Conservation (phyloP, 495 filamentous ascomycete species). For the Annulohypoxylon maeteangense region DNA sequence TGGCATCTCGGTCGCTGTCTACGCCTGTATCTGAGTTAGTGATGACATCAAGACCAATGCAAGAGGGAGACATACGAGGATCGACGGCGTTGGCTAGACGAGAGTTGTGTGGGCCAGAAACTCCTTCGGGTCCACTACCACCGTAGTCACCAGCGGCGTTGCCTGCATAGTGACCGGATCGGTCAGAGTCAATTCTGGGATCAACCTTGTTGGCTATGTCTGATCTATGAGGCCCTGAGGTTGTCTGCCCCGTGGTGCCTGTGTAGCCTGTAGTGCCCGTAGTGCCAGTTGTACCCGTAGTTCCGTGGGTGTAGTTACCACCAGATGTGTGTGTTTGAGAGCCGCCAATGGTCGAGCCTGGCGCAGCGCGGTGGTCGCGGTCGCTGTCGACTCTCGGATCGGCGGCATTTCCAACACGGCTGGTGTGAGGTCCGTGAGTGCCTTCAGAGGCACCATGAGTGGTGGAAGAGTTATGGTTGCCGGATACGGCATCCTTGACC, state of each 20-base stretch:
- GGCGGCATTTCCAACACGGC: conserved; percentile 57
- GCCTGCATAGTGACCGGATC: conserved; percentile 48
- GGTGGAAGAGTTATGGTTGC: conserved; percentile 51
- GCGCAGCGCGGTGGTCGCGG: conserved; percentile 45
- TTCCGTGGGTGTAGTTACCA: conserved; percentile 41
- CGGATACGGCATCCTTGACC: conserved; percentile 73
- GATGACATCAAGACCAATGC: background rate
- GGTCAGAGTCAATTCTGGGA: conserved; percentile 61
- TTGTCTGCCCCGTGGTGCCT: conserved; percentile 43
- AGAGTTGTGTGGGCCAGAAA: conserved; percentile 42
- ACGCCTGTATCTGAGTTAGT: conserved; percentile 45
- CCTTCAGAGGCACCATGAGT: conserved; percentile 50
- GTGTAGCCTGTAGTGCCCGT: background rate
- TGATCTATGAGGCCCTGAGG: conserved; percentile 62
- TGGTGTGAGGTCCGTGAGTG: conserved; percentile 56
- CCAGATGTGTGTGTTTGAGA: conserved; percentile 41
- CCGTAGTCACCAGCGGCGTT: conserved; percentile 43
- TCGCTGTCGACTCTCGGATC: conserved; percentile 64
- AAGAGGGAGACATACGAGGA: conserved; percentile 48
- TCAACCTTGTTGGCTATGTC: conserved; percentile 66
- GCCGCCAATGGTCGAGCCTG: conserved; percentile 45
- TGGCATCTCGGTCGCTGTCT: conserved; percentile 58
- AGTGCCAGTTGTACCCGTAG: conserved; percentile 5
- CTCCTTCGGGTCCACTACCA: conserved; percentile 39
- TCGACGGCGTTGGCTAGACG: conserved; percentile 60